phyloP scores from a whole-genome alignment of 106 monocot species.

The Platanthera zijinensis region DNA sequence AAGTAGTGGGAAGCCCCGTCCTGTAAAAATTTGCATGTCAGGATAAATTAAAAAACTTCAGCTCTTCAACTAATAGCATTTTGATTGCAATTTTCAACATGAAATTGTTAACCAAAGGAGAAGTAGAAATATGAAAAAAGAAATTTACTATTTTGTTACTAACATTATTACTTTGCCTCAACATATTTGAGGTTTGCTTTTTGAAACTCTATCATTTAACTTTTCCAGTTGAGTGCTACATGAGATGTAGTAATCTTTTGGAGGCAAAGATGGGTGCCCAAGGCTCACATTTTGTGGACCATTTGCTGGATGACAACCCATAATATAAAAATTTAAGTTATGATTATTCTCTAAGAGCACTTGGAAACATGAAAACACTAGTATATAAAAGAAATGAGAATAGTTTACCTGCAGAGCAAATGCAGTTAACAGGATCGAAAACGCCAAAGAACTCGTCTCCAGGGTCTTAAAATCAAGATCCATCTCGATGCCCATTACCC shows the following conservation, averaged over 20 bases:
- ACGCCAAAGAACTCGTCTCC: constrained; percentile 48
- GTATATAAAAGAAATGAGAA: neutral
- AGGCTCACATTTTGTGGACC: too few species aligned
- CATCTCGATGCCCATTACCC: constrained; percentile 70
- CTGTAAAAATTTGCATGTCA: constrained; percentile 11
- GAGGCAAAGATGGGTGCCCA: too few species aligned
- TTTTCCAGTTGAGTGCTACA: too few species aligned
- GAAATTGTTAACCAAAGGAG: too few species aligned
- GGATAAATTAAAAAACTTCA: neutral
- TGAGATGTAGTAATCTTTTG: too few species aligned
- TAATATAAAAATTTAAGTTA: too few species aligned
- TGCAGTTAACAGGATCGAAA: constrained; percentile 45
- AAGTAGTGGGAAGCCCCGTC: constrained; percentile 59
- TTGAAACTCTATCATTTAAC: too few species aligned
- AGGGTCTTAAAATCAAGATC: constrained; percentile 68
- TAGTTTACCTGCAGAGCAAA: constrained; percentile 47
- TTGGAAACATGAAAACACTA: neutral
- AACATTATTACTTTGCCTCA: too few species aligned
- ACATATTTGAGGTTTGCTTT: too few species aligned
- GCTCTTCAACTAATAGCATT: neutral
- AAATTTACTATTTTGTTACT: too few species aligned
- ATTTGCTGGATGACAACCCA: too few species aligned
- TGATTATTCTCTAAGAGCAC: neutral
- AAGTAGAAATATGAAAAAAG: too few species aligned
- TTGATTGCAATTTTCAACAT: neutral